These are phyloP conservation scores for Candida alai DNA, from an alignment of 805 yeast species.

Conservation along the genomic window DNA sequence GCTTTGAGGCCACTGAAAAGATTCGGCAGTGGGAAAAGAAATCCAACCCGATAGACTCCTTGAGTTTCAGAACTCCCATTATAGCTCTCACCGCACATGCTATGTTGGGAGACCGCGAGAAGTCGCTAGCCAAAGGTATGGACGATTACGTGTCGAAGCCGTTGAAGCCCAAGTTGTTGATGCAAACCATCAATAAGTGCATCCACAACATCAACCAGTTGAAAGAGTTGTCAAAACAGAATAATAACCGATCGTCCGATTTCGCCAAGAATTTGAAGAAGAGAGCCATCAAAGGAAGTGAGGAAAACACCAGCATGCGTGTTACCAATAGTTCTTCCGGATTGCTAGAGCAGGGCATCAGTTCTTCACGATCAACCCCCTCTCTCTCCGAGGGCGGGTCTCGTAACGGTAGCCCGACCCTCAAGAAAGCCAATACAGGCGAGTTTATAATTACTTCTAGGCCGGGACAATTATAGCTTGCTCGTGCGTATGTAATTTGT, in stretches of 20 bases:
- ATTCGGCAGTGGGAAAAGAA: conserved; percentile 87
- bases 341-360: no score
- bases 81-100: conserved; percentile 92
- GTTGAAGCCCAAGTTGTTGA: conserved; percentile 72
- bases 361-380: no score
- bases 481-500: no score
- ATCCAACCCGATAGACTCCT: conserved; percentile 64
- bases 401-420: no score
- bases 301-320: no score
- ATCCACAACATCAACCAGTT: conserved; percentile 65
- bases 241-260: conserved; percentile 42
- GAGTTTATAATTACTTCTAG: no score
- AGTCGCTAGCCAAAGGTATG: conserved; percentile 85
- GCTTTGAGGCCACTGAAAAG: conserved; percentile 85
- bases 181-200: conserved; percentile 83
- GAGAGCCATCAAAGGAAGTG: conserved; percentile 22
- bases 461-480: no score
- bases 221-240: conserved; percentile 51
- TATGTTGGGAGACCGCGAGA: conserved; percentile 88
- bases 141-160: conserved; percentile 90
- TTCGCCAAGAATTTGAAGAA: conserved; percentile 45
- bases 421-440: no score
- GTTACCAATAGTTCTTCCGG: no score
- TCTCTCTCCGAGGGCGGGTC: no score
- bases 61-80: conserved; percentile 76